Evolutionary conservation across 495 filamentous ascomycete genomes (phyloP), one percentile per base, ranked within the genome.

Genomic region (Beverwykella pulmonaria): DNA sequence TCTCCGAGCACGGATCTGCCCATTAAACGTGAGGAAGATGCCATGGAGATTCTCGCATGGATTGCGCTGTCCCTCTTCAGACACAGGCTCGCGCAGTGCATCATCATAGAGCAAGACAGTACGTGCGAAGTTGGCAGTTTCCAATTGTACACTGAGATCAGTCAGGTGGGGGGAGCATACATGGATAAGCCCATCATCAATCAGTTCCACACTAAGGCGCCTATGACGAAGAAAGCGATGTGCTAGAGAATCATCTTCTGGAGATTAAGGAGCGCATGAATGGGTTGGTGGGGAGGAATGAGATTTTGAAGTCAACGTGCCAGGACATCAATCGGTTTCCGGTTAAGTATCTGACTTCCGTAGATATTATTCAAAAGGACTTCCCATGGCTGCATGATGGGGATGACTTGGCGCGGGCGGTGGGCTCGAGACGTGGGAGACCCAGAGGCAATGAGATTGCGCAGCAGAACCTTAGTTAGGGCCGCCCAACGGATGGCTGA

Each of bases 281-380:
- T 55, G 53, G 26, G 10, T 34, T 69, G 22, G 58, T 69, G 8
- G 50, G 39, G 8, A 26, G 47, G 3, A 20, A 41, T 20, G 52
- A 44, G 20, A 46, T 72, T 7, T 14, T 72, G 26, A 49, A 63
- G 29, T 63, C 19, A 9, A 54, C 47, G 7, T 68, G 52, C 30
- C 41, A 53, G 52, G 68, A 67, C 46, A 26, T 68, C 22, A 59
- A 61, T 1, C 41, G 50, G 54, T 65, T 61, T 30, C 57, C 30
- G 1, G 62, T 77, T 7, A 61, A 63, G 1, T 79, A 79, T 59
- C 59, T 82, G 19, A 80, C 78, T 1, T 79, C 76, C 60, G 71
- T 68, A 30, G 49, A 74, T 41, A 48, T 80, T n/a, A 60, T 68
- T 2, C 62, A 68, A 12, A 60, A 59, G 0, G 78, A 79, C 52